These are phyloP conservation scores for Monilinia fructigena DNA, from an alignment of 2,329 filamentous ascomycete species.

Conservation along the genomic window DNA sequence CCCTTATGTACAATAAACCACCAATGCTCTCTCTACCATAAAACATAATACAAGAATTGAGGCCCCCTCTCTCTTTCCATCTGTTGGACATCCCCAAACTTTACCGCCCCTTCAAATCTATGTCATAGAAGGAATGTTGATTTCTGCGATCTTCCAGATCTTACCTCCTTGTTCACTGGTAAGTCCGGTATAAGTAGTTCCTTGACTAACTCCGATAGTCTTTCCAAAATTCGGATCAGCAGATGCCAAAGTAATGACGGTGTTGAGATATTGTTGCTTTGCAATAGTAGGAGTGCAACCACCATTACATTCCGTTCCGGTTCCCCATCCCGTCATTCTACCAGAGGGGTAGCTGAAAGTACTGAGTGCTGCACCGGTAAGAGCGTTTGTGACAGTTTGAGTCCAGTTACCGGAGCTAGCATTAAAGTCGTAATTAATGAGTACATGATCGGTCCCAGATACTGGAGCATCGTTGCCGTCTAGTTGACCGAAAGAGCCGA, in stretches of 20 bases:
- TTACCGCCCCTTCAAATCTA: not conserved
- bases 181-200: slow-evolving; percentile 42
- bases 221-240: slow-evolving; percentile 39
- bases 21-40: too few species aligned
- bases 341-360: slow-evolving; percentile 42
- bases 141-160: slow-evolving; percentile 43
- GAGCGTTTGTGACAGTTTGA: slow-evolving; percentile 41
- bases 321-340: slow-evolving; percentile 43
- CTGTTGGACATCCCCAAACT: too few species aligned
- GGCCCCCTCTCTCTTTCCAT: too few species aligned
- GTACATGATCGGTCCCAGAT: slow-evolving; percentile 36
- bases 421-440: slow-evolving; percentile 37
- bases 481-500: slow-evolving; percentile 45
- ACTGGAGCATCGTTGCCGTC: slow-evolving; percentile 37
- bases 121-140: slow-evolving; percentile 42
- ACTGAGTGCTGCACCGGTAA: slow-evolving; percentile 41
- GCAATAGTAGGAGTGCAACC: slow-evolving; percentile 44
- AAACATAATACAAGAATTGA: too few species aligned
- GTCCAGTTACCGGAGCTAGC: slow-evolving; percentile 31
- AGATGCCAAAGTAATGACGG: slow-evolving; percentile 42
- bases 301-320: slow-evolving; percentile 45
- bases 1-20: too few species aligned
- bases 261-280: slow-evolving; percentile 44
- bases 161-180: slow-evolving; percentile 41
- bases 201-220: slow-evolving; percentile 34